These are phyloP conservation scores for Cryptococcus jaspeensis DNA, from an alignment of 1,284 basidiomycete species.

Conservation along the genomic window DNA sequence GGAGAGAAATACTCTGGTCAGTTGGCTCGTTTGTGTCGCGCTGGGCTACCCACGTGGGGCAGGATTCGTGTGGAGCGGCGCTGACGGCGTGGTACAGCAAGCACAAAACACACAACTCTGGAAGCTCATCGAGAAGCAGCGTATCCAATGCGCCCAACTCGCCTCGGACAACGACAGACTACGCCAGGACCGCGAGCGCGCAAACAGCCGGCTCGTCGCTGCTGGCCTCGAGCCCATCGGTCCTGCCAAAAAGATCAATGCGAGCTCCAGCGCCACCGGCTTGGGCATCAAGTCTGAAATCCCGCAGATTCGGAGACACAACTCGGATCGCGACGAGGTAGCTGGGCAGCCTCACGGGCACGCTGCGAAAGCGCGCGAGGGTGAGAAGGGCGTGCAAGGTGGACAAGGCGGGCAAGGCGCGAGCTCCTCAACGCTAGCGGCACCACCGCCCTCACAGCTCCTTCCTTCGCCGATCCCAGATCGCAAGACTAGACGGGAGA, in stretches of 20 bases:
- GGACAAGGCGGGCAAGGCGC: background rate
- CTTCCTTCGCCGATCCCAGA: slow-evolving; percentile 43
- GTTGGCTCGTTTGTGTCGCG: slow-evolving; percentile 1
- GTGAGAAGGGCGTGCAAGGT: background rate
- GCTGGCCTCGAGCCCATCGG: slow-evolving; percentile 38
- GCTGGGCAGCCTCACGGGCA: background rate
- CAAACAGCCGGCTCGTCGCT: slow-evolving; percentile 30
- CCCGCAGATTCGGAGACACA: slow-evolving; percentile 29
- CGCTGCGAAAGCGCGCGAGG: background rate
- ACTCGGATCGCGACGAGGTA: slow-evolving; percentile 39
- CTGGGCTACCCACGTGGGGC: background rate
- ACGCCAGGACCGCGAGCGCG: slow-evolving; percentile 69
- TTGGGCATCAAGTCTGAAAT: slow-evolving; percentile 25
- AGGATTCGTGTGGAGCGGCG: background rate
- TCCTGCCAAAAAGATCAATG: slow-evolving; percentile 27
- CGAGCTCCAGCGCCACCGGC: slow-evolving; percentile 37
- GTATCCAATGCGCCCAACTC: slow-evolving; percentile 39
- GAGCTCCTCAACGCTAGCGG: background rate
- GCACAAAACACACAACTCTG: slow-evolving; percentile 83
- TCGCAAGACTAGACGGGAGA: slow-evolving; percentile 34
- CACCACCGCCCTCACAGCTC: slow-evolving; percentile 16
- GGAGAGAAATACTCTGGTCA: slow-evolving; percentile 68
- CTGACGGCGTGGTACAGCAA: slow-evolving; percentile 47
- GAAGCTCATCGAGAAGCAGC: slow-evolving; percentile 87
- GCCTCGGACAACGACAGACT: slow-evolving; percentile 62